Base-by-base conservation (phyloP, 2,329 filamentous ascomycete species). In the Teratosphaeria viscida region DNA sequence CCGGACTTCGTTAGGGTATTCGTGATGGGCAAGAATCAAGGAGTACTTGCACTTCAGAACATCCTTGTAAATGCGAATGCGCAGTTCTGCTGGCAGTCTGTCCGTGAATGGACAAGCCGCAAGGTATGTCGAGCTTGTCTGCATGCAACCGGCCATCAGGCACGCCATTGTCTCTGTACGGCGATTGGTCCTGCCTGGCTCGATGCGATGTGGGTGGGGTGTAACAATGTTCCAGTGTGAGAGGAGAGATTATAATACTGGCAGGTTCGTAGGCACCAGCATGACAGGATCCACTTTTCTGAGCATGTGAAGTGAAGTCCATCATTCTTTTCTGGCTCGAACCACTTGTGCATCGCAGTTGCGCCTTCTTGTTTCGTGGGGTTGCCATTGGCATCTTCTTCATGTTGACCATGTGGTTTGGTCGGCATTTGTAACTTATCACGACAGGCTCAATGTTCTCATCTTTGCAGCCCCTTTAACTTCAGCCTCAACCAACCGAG, bases 401-500 rank as follows among this genome's bases (percentile, higher is more conserved):
- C 19, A 23, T 23, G 23, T 23, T n/a, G 19, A 19, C 8, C 43
- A 19, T 10, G 3, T 10, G 19, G 26, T 32, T 32, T 7, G 29
- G 29, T 32, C 29, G 29, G 37, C 11, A 43, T 14, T 23, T n/a
- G 16, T 14, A 12, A 43, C 11, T 43, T 12, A 16, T 39, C 14
- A 11, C 35, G 35, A 39, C 35, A 39, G 35, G 14, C 8, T 39
- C 35, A 16, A 39, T 4, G 35, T 6, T 11, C 11, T 16, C 10
- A 4, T 12, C 35, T 39, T 11, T 14, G 12, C 23, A 23, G 23
- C 37, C 10, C 11, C 12, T 43, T 19, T 56, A 35, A 16, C 32
- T 27, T n/a, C 6, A 11, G 19, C 43, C n/a, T 65, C 56, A 69
- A 4, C 65, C 68, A 32, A 71, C 60, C 66, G 66, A 73, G 65